These are phyloP conservation scores for Fusarium nodosum DNA, from an alignment of 2,329 filamentous ascomycete genomes.

Conservation along the genomic window DNA sequence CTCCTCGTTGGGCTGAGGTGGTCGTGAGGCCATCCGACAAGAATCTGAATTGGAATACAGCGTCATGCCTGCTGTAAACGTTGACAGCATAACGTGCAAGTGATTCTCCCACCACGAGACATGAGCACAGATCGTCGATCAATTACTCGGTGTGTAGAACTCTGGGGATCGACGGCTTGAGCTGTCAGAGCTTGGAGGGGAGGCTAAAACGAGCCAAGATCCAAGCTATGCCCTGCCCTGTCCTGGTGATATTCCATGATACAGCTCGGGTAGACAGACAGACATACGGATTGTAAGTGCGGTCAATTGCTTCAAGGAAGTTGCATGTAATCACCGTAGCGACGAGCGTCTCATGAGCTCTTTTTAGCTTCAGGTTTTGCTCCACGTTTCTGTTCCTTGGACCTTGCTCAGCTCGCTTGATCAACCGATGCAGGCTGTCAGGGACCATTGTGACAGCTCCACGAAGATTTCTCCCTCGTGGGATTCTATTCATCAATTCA, in stretches of 20 bases:
- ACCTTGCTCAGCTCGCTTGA: constrained; percentile 40
- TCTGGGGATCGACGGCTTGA: constrained; percentile 32
- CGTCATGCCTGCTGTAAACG: constrained; percentile 19
- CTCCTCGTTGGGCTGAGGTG: constrained; percentile 30
- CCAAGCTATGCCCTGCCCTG: constrained; percentile 31
- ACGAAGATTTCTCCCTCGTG: constrained; percentile 22
- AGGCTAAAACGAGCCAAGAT: constrained; percentile 38
- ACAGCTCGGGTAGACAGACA: constrained; percentile 4
- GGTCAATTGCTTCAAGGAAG: constrained; percentile 38
- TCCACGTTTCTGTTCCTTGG: constrained; percentile 12
- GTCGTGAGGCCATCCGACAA: constrained; percentile 42
- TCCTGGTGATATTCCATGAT: constrained; percentile 33
- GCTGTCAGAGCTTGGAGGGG: constrained; percentile 31
- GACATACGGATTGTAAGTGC: constrained; percentile 11
- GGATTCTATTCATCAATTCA: constrained; percentile 30
- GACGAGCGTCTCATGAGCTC: constrained; percentile 36
- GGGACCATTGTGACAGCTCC: constrained; percentile 33
- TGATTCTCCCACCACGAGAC: constrained; percentile 29
- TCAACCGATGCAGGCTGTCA: constrained; percentile 39
- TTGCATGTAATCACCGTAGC: constrained; percentile 38
- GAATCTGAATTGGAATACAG: constrained; percentile 21
- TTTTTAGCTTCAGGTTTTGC: constrained; percentile 22
- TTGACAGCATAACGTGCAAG: constrained; percentile 31
- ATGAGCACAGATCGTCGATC: constrained; percentile 38
- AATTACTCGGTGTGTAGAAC: constrained; percentile 32